Percentiles rank a stretch among this genome's conserved stretches.
These are phyloP conservation scores for Citrus trifoliata DNA, from an alignment of 345 rosid species.

Conservation along the genomic window DNA sequence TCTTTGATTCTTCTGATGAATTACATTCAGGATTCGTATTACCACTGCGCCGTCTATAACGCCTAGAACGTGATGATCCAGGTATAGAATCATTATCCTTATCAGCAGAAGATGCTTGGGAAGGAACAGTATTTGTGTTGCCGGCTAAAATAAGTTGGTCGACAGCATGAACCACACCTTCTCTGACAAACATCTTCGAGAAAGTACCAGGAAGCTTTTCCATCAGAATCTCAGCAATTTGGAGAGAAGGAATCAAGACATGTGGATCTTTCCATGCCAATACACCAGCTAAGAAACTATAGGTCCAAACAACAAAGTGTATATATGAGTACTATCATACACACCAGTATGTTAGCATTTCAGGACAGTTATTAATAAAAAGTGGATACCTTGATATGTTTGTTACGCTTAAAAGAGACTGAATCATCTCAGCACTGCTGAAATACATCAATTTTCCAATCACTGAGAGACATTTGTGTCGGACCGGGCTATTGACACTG, in stretches of 20 bases:
- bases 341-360: not conserved
- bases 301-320: slow-evolving; percentile 17
- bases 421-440: slow-evolving; percentile 87
- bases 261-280: slow-evolving; percentile 99
- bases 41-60: slow-evolving; percentile 79
- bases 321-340: slow-evolving; percentile 1
- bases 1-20: slow-evolving; percentile 62
- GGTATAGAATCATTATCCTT: slow-evolving; percentile 72
- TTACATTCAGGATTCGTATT: slow-evolving; percentile 66
- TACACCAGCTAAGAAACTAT: slow-evolving; percentile 94
- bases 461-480: slow-evolving; percentile 94
- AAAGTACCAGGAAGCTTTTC: slow-evolving; percentile 97
- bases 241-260: slow-evolving; percentile 94
- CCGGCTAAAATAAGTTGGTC: slow-evolving; percentile 88
- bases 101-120: slow-evolving; percentile 54
- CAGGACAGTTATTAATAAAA: slow-evolving; percentile 1
- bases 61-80: slow-evolving; percentile 79
- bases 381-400: slow-evolving; percentile 82
- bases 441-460: slow-evolving; percentile 96
- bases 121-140: slow-evolving; percentile 38
- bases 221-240: slow-evolving; percentile 96
- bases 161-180: slow-evolving; percentile 98
- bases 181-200: slow-evolving; percentile 92
- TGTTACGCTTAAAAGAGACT: slow-evolving; percentile 72
- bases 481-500: slow-evolving; percentile 89